Evolutionary conservation across 108 stramenopile genomes (phyloP).

Genomic region (Pseudonitzschia multiseries): DNA sequence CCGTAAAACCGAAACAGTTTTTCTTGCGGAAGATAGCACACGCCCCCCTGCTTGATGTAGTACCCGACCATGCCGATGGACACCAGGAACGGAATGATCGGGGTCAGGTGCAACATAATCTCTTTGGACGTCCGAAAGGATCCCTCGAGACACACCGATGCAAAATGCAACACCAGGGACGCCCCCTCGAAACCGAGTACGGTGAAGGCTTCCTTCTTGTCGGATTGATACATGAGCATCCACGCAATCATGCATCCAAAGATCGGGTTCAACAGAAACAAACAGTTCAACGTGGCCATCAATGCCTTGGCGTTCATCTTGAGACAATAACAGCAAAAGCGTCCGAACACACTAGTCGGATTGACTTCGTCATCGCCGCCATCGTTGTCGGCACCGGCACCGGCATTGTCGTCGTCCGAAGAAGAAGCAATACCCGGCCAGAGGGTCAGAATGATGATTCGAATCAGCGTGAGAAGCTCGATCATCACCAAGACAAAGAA

Average conservation of each 20-base stretch:
- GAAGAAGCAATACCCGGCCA: constrained; percentile 20
- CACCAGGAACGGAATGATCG: constrained; percentile 30
- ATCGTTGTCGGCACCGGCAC: too few species aligned
- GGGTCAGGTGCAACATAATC: constrained; percentile 16
- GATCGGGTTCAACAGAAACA: constrained; percentile 33
- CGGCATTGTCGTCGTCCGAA: constrained; percentile 7
- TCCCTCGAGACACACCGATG: constrained; percentile 27
- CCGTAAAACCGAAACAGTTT: constrained; percentile 24
- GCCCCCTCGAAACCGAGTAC: constrained; percentile 34
- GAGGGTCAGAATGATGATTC: constrained; percentile 27
- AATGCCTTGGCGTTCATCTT: constrained; percentile 17
- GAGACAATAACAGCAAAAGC: constrained; percentile 19
- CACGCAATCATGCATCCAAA: constrained; percentile 40
- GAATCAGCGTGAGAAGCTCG: constrained; percentile 20
- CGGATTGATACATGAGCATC: constrained; percentile 38
- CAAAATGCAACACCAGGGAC: constrained; percentile 29
- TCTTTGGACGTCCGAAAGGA: constrained; percentile 2
- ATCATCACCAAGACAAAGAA: constrained; percentile 25
- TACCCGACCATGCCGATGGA: constrained; percentile 21
- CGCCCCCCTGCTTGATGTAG: constrained; percentile 35
- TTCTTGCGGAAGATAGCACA: constrained; percentile 25
- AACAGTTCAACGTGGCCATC: constrained; percentile 13
- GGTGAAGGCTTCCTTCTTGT: constrained; percentile 24
- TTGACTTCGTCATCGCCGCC: neutral
- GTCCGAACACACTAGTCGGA: neutral